phyloP scores from a whole-genome alignment of 345 rosid species.

The Eucalyptus curtisii region DNA sequence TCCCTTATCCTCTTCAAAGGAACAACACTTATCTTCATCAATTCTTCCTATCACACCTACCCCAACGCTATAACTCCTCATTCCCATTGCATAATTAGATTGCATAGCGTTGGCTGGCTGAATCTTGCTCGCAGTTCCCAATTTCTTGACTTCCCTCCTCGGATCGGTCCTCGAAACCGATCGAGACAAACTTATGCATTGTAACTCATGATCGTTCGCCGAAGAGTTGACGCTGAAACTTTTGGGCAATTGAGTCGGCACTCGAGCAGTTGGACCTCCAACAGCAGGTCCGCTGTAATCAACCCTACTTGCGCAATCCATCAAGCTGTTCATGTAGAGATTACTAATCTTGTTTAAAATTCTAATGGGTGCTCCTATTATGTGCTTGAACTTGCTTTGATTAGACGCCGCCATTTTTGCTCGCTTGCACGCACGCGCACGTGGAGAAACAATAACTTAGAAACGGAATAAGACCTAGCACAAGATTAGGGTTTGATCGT shows the following conservation, averaged over 20 bases:
- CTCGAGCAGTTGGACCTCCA: not conserved
- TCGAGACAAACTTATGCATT: not conserved
- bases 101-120: not conserved
- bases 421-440: not conserved
- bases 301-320: not conserved
- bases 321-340: not conserved
- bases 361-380: not conserved
- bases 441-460: not conserved
- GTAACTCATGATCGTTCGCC: not conserved
- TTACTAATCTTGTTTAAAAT: not conserved
- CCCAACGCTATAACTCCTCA: not conserved
- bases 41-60: conserved; percentile 16
- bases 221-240: not conserved
- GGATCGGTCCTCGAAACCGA: not conserved
- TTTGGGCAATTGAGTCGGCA: not conserved
- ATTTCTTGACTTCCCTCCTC: not conserved
- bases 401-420: not conserved
- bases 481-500: not conserved
- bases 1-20: conserved; percentile 14
- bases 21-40: conserved; percentile 22
- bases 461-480: not conserved
- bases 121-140: not conserved
- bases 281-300: not conserved
- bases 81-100: not conserved
- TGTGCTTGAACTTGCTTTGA: not conserved